These are phyloP conservation scores for Lachnellula suecica DNA, from an alignment of 2,329 filamentous ascomycete genomes.

Conservation along the genomic window DNA sequence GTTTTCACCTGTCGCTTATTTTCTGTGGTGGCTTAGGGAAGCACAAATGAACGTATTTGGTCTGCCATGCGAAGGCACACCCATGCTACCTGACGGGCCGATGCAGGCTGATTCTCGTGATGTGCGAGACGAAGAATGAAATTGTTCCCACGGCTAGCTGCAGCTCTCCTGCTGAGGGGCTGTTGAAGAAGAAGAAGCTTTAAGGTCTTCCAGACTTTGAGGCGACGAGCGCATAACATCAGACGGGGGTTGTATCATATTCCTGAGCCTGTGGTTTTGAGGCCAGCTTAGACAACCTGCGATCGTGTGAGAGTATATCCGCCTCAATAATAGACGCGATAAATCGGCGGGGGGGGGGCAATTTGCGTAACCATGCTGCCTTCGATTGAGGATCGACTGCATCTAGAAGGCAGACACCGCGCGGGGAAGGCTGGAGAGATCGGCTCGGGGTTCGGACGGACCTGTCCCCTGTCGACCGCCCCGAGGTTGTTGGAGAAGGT, in stretches of 20 bases:
- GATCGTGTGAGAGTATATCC: no score
- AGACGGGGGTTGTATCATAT: not conserved
- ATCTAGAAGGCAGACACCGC: not conserved
- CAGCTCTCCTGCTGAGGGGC: constrained; percentile 16
- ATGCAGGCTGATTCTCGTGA: constrained; percentile 23
- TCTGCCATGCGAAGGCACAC: no score
- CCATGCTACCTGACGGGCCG: no score
- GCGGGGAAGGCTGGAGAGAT: not conserved
- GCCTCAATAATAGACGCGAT: no score
- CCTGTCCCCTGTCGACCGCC: not conserved
- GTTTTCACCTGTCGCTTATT: constrained; percentile 14
- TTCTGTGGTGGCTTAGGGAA: constrained; percentile 19
- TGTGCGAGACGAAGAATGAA: constrained; percentile 12
- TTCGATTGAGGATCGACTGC: no score
- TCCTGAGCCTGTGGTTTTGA: no score
- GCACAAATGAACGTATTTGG: constrained; percentile 15
- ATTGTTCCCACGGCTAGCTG: constrained; percentile 15
- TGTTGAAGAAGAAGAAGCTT: constrained; percentile 4
- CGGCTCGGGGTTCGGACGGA: not conserved
- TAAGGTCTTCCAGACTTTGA: not conserved
- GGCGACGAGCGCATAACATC: not conserved
- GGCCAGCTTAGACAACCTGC: no score
- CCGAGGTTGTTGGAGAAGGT: not conserved
- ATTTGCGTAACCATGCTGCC: no score
- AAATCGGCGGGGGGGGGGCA: no score